These are phyloP conservation scores for Pisolithus orientalis DNA, from an alignment of 768 basidiomycete genomes.

Conservation along the genomic window DNA sequence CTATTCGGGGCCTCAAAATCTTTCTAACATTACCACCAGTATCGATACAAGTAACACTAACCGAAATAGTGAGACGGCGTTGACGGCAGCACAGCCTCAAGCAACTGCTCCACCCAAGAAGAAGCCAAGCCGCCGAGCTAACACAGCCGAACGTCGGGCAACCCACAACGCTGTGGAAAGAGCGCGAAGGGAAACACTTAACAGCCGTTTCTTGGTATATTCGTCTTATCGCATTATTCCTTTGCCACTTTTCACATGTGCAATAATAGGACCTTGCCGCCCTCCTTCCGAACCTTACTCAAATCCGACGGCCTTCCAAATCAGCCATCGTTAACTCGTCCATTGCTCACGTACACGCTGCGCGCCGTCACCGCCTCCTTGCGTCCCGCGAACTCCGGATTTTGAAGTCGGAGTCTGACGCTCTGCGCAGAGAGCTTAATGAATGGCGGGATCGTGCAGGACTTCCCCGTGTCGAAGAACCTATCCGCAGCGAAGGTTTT, in stretches of 20 bases:
- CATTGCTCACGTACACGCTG: conserved; percentile 82
- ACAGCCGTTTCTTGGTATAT: conserved; percentile 82
- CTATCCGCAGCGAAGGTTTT: conserved; percentile 66
- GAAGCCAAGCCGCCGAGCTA: conserved; percentile 84
- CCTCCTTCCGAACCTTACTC: conserved; percentile 83
- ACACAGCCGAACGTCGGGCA: conserved; percentile 93
- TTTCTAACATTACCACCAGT: conserved; percentile 2
- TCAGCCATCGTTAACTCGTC: conserved; percentile 95
- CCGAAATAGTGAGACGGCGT: conserved; percentile 10
- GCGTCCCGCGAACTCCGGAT: conserved; percentile 78
- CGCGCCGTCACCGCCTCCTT: conserved; percentile 73
- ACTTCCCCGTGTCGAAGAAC: conserved; percentile 68
- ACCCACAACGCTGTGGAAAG: conserved; percentile 98
- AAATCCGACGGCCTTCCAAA: conserved; percentile 92
- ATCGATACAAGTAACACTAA: conserved; percentile 18
- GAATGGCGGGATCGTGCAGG: conserved; percentile 82
- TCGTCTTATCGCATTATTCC: conserved; percentile 8
- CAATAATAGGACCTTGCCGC: conserved; percentile 79
- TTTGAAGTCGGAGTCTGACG: conserved; percentile 77
- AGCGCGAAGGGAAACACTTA: conserved; percentile 87
- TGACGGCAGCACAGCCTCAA: neutral
- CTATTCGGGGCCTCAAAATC: conserved; percentile 22
- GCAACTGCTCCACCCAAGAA: conserved; percentile 47
- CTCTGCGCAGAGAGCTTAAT: conserved; percentile 85
- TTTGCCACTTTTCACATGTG: conserved; percentile 11